Evolutionary conservation across 1,139 yeast genomes (phyloP).

Genomic region (Yarrowia galli): DNA sequence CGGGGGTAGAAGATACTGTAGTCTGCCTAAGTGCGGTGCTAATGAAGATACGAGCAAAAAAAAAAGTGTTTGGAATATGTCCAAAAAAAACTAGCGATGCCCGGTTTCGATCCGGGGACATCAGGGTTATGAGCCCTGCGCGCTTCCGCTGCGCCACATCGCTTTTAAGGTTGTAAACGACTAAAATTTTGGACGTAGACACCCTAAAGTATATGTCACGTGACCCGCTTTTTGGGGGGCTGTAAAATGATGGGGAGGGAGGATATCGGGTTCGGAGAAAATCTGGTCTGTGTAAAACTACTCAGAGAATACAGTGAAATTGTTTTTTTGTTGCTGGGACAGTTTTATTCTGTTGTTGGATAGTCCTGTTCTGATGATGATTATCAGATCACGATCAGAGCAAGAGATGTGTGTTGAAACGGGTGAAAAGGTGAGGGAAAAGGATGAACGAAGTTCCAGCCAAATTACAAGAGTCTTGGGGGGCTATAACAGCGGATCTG

Average conservation of each 20-base stretch:
- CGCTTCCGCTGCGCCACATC: conserved; percentile 99
- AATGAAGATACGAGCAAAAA: too few species aligned
- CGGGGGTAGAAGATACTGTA: too few species aligned
- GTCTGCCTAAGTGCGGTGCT: too few species aligned
- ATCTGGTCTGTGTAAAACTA: too few species aligned
- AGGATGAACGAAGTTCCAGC: too few species aligned
- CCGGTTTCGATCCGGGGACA: conserved; percentile 99
- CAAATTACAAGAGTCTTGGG: too few species aligned
- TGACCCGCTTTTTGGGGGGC: background rate
- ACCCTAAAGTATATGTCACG: background rate
- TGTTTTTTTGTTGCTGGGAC: too few species aligned
- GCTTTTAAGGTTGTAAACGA: conserved; percentile 42
- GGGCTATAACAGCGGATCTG: too few species aligned
- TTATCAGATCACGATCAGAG: background rate
- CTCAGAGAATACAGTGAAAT: too few species aligned
- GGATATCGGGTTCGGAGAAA: too few species aligned
- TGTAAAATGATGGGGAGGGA: too few species aligned
- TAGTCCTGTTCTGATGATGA: background rate
- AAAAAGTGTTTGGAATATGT: background rate
- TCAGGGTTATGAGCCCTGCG: conserved; percentile 99
- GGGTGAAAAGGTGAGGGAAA: too few species aligned
- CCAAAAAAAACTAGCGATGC: conserved; percentile 77
- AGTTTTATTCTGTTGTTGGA: background rate
- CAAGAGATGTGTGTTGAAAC: background rate
- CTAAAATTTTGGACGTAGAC: background rate